These are phyloP conservation scores for Botryotinia convoluta DNA, from an alignment of 2,329 filamentous ascomycete genomes.

Conservation along the genomic window DNA sequence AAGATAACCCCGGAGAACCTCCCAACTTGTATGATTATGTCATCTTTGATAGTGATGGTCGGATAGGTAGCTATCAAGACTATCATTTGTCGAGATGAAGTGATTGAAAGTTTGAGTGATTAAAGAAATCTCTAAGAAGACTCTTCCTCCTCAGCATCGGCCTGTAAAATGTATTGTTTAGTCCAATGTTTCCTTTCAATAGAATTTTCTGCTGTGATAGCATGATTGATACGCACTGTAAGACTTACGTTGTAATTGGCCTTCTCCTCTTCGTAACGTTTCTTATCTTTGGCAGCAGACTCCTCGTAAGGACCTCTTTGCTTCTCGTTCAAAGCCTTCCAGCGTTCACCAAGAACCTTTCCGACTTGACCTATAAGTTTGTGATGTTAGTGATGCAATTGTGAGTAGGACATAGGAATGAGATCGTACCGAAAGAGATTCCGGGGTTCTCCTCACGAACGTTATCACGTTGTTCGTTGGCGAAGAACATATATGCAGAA, in stretches of 20 bases:
- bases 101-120: conserved; percentile 24
- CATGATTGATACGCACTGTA: conserved; percentile 25
- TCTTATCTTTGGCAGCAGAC: conserved; percentile 97
- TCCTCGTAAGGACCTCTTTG: conserved; percentile 92
- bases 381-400: conserved; percentile 22
- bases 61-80: conserved; percentile 19
- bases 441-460: conserved; percentile 98
- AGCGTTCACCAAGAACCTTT: conserved; percentile 96
- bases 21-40: conserved; percentile 14
- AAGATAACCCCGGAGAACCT: conserved; percentile 25
- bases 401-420: neutral
- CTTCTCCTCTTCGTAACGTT: conserved; percentile 99
- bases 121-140: conserved; percentile 33
- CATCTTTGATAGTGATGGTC: conserved; percentile 22
- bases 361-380: conserved; percentile 74
- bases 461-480: conserved; percentile 98
- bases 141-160: conserved; percentile 56
- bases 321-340: conserved; percentile 94
- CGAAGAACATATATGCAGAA: conserved; percentile 99
- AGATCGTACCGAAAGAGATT: conserved; percentile 80
- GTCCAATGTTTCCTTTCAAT: conserved; percentile 31
- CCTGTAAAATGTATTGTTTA: conserved; percentile 46
- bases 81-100: conserved; percentile 26
- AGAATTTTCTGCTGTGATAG: conserved; percentile 14
- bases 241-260: conserved; percentile 79